Evolutionary conservation across 2,329 filamentous ascomycete genomes (phyloP).

Genomic region (Diaporthe ilicicola): DNA sequence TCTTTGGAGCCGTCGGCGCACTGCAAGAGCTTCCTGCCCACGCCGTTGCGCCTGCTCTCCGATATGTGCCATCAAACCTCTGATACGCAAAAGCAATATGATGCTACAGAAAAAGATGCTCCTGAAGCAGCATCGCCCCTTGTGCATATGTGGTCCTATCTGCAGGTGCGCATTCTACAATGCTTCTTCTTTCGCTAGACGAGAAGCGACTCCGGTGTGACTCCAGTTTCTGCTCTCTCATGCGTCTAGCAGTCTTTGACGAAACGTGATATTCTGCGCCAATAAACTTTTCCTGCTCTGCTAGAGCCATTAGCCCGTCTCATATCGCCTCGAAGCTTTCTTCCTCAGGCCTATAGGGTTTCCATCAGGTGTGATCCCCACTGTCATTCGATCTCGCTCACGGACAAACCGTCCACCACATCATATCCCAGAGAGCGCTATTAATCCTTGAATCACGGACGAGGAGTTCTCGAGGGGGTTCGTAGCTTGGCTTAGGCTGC

Average conservation of each 20-base stretch:
- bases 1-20: not conserved
- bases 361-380: slow-evolving; percentile 8
- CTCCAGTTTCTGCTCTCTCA: not conserved
- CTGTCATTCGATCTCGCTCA: slow-evolving; percentile 7
- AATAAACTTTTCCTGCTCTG: not conserved
- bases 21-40: not conserved
- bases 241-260: not conserved
- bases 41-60: not conserved
- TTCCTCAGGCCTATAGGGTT: not conserved
- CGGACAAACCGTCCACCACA: not conserved
- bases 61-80: not conserved
- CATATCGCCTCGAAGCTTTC: slow-evolving; percentile 10
- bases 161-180: not conserved
- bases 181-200: not conserved
- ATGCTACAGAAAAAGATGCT: not conserved
- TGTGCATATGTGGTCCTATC: not conserved
- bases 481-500: not conserved
- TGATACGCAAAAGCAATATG: not conserved
- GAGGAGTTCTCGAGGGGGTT: not conserved
- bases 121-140: not conserved
- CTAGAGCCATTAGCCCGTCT: slow-evolving; percentile 4
- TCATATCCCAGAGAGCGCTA: not conserved
- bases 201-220: not conserved
- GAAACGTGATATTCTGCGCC: slow-evolving; percentile 7
- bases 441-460: slow-evolving; percentile 17